Conservation (phyloP, 768 basidiomycete species). For the Mycena chlorophos region DNA sequence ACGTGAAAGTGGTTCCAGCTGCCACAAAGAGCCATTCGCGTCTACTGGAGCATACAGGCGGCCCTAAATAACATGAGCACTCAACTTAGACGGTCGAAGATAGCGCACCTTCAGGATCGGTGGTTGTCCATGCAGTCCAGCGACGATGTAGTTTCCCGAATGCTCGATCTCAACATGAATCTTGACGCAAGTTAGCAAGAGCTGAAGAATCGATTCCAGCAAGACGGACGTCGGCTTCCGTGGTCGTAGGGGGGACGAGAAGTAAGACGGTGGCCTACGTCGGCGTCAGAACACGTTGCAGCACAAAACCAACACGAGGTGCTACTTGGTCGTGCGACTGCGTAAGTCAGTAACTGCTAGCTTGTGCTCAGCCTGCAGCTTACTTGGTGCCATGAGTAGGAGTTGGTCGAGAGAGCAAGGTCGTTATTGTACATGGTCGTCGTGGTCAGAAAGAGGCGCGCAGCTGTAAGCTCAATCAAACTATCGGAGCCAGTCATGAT, state of each 20-base stretch:
- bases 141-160: constrained; percentile 58
- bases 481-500: not conserved
- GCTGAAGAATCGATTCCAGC: constrained; percentile 44
- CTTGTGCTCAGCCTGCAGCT: constrained; percentile 23
- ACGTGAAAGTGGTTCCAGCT: constrained; percentile 64
- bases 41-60: constrained; percentile 72
- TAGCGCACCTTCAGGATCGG: constrained; percentile 69
- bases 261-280: constrained; percentile 15
- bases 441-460: constrained; percentile 11
- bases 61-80: constrained; percentile 46
- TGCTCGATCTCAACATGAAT: constrained; percentile 50
- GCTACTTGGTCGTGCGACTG: constrained; percentile 87
- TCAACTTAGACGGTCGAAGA: not conserved
- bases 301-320: constrained; percentile 14
- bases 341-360: constrained; percentile 16
- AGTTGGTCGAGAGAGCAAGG: constrained; percentile 34
- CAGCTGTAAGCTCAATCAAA: not conserved
- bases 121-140: constrained; percentile 68
- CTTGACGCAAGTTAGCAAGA: constrained; percentile 1
- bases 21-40: constrained; percentile 69
- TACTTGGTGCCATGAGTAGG: constrained; percentile 89
- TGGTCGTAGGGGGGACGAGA: constrained; percentile 64
- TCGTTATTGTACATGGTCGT: constrained; percentile 41
- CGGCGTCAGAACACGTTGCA: constrained; percentile 13
- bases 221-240: constrained; percentile 60